A percentile compares a stretch with the other conserved stretches of the same genome.
phyloP scores from a whole-genome alignment of 2,329 filamentous ascomycete genomes.

The Claviceps humidiphila region DNA sequence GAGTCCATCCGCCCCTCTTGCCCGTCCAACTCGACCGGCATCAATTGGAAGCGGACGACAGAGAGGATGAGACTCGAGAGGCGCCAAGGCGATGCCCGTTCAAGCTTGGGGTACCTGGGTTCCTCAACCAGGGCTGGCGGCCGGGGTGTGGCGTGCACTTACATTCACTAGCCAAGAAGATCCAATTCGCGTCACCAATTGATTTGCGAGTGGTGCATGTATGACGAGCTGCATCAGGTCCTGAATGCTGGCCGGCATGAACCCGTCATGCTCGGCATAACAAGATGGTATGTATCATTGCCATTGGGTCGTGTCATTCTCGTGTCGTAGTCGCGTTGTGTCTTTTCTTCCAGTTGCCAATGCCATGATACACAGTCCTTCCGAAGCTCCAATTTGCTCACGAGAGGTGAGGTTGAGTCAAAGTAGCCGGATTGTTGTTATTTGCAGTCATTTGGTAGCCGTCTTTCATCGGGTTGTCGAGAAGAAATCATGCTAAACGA shows the following conservation, averaged over 20 bases:
- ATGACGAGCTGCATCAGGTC: background rate
- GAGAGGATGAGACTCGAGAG: background rate
- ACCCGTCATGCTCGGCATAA: background rate
- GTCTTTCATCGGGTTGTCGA: too few species aligned
- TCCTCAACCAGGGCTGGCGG: background rate
- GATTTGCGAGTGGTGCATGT: background rate
- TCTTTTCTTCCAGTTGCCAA: background rate
- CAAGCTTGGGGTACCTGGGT: constrained; percentile 1
- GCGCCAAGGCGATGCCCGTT: constrained; percentile 1
- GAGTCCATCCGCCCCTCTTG: background rate
- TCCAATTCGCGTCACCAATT: background rate
- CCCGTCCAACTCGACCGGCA: background rate
- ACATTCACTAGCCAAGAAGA: background rate
- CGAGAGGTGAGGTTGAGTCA: too few species aligned
- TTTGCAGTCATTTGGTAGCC: too few species aligned
- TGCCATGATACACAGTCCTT: too few species aligned
- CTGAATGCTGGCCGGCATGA: background rate
- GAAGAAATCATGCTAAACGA: too few species aligned
- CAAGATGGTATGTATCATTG: background rate
- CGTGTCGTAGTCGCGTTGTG: background rate
- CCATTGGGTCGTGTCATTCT: background rate
- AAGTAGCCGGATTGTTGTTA: too few species aligned
- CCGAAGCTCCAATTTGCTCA: too few species aligned
- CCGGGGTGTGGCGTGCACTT: background rate
- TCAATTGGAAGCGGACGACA: background rate